Base-by-base conservation (phyloP, 192 early-diverging fungal genomes). In the Coemansia asiatica region DNA sequence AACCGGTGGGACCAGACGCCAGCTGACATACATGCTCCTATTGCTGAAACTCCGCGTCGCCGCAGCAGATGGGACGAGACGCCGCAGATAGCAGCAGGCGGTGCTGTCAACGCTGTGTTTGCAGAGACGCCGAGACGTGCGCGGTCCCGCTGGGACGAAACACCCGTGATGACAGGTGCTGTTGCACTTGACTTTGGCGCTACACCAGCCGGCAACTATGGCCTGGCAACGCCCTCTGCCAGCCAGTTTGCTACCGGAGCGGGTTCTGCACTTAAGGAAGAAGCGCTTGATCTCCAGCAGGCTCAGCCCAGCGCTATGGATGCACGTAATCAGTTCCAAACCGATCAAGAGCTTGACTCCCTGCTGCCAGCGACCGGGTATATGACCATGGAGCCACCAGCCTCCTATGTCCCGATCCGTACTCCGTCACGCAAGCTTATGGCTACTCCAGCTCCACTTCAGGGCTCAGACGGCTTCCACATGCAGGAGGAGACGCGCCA, bases 111-210 rank as follows among this genome's bases (percentile, higher is more conserved):
- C n/a, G 72, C 19, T 36, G 35, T 6, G 36, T 63, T 56, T 66
- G 82, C 63, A 47, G 86, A 68, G 51, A 86, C 86, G 40, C 86
- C 89, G 19, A 66, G 76, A 36, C 84, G 84, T 16, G 94, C 95
- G 62, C 87, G 90, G 59, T 97, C 95, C 13, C 83, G 94, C 35
- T 99, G 97, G 97, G 97, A 97, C 67, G 94, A 94, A 67, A 99
- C 97, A 0, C 97, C 95, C 9, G 61, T 91, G 18, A 85, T 84
- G 59, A 59, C 64, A 10, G 73, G 74, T 40, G 80, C 68, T 4
- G 74, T 82, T 16, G 31, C 36, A 4, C 35, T 55, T 15, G 66
- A 26, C 9, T 68, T 68, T 61, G 66, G 66, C 22, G 66, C 57
- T 4, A 94, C 93, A n/a, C 90, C 94, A 31, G 87, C 91, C 28